These are phyloP conservation scores for Beauveria scarabaeidicola DNA, from an alignment of 2,329 filamentous ascomycete genomes.

Conservation along the genomic window DNA sequence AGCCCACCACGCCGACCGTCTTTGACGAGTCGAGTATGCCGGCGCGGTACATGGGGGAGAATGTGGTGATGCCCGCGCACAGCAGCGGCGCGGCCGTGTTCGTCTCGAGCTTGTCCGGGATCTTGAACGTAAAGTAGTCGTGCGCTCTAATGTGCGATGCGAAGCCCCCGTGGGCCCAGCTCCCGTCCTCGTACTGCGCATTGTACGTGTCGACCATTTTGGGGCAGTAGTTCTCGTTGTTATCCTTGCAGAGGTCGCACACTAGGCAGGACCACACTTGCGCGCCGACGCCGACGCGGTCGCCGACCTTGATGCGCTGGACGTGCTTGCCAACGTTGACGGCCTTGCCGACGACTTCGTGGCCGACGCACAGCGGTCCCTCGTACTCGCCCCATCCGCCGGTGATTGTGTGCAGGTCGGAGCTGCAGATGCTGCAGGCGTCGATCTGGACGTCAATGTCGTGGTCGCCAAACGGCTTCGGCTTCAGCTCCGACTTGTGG, in stretches of 20 bases:
- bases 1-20: conserved; percentile 59
- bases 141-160: conserved; percentile 40
- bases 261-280: conserved; percentile 50
- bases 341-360: conserved; percentile 50
- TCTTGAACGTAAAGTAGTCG: conserved; percentile 51
- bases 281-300: conserved; percentile 56
- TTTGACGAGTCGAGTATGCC: conserved; percentile 59
- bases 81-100: conserved; percentile 58
- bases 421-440: conserved; percentile 57
- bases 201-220: conserved; percentile 49
- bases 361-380: conserved; percentile 45
- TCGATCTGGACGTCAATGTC: conserved; percentile 60
- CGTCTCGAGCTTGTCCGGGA: conserved; percentile 43
- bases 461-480: conserved; percentile 27
- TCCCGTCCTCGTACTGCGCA: conserved; percentile 41
- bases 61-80: conserved; percentile 70
- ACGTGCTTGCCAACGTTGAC: conserved; percentile 37
- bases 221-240: conserved; percentile 44
- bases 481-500: conserved; percentile 27
- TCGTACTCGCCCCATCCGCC: conserved; percentile 46
- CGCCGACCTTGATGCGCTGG: conserved; percentile 47
- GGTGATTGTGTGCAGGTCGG: conserved; percentile 50
- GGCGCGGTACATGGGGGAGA: conserved; percentile 57
- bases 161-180: conserved; percentile 56
- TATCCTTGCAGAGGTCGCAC: conserved; percentile 36